Evolutionary conservation across 371 early-diverging fungal species (phyloP).

Genomic region (Parasitella parasitica): DNA sequence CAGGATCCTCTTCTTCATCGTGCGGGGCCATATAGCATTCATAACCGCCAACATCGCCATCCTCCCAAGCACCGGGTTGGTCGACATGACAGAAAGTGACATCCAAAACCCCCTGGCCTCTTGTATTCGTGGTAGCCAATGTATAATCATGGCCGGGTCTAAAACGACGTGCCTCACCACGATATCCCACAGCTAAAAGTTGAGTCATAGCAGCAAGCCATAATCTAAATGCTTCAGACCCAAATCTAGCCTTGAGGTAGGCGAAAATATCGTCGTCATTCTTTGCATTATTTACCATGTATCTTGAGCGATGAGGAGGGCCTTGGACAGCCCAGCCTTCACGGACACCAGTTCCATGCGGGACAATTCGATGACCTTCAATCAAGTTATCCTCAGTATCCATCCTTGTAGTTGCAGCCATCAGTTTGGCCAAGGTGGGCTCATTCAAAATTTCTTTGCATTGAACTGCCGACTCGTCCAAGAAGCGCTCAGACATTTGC

Average conservation of each 20-base stretch:
- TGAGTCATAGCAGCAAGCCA: slow-evolving; percentile 44
- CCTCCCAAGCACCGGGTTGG: slow-evolving; percentile 45
- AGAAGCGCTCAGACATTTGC: slow-evolving; percentile 61
- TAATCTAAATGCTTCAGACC: slow-evolving; percentile 34
- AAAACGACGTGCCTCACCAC: slow-evolving; percentile 58
- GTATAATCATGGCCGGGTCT: slow-evolving; percentile 73
- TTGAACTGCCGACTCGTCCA: slow-evolving; percentile 69
- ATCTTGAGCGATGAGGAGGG: slow-evolving; percentile 58
- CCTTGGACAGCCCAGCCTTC: slow-evolving; percentile 54
- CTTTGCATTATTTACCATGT: slow-evolving; percentile 20
- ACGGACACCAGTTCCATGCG: slow-evolving; percentile 54
- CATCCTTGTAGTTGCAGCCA: slow-evolving; percentile 19
- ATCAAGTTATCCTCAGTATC: slow-evolving; percentile 31
- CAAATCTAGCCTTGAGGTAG: slow-evolving; percentile 21
- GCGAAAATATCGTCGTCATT: slow-evolving; percentile 16
- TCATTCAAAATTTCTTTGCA: slow-evolving; percentile 59
- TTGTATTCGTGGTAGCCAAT: slow-evolving; percentile 46
- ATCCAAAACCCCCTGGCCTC: slow-evolving; percentile 40
- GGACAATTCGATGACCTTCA: slow-evolving; percentile 27
- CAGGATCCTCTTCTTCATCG: slow-evolving; percentile 69
- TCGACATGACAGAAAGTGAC: slow-evolving; percentile 53
- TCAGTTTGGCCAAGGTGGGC: slow-evolving; percentile 40
- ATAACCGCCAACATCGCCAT: slow-evolving; percentile 74
- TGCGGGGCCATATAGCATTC: slow-evolving; percentile 76
- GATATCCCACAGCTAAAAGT: slow-evolving; percentile 23